Conservation (phyloP, 1,284 basidiomycete species). For the Apiotrichum montevideense region DNA sequence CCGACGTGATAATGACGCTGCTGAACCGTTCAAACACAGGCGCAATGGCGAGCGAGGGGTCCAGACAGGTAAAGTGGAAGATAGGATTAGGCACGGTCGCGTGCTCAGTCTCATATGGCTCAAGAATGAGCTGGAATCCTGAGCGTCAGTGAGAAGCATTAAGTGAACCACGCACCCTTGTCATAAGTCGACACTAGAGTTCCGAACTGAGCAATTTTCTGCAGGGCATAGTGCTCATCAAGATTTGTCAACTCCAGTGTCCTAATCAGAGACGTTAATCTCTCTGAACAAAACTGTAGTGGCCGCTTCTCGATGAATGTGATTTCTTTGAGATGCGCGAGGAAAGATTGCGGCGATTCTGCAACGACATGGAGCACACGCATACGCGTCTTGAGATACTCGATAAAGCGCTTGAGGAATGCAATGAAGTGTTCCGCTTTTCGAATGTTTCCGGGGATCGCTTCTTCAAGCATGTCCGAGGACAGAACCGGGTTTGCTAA, state of each 20-base stretch:
- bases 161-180: conserved; percentile 58
- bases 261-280: conserved; percentile 85
- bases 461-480: conserved; percentile 89
- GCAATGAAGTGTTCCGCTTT: conserved; percentile 99
- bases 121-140: conserved; percentile 95
- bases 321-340: conserved; percentile 98
- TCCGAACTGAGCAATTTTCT: conserved; percentile 94
- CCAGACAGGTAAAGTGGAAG: conserved; percentile 96
- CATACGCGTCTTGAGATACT: conserved; percentile 99
- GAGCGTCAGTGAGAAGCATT: background rate
- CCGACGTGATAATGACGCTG: conserved; percentile 96
- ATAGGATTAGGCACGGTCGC: conserved; percentile 98
- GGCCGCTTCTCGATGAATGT: conserved; percentile 97
- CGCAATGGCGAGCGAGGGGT: conserved; percentile 94
- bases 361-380: conserved; percentile 97
- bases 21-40: conserved; percentile 98
- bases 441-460: conserved; percentile 94
- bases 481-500: conserved; percentile 95
- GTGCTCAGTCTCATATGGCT: conserved; percentile 98
- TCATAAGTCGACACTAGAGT: conserved; percentile 98
- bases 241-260: conserved; percentile 85
- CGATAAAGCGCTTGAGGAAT: conserved; percentile 95
- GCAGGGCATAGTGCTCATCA: conserved; percentile 85
- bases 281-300: conserved; percentile 95
- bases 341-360: conserved; percentile 97